These are phyloP conservation scores for Lichtheimia ramosa DNA, from an alignment of 371 early-diverging fungal species.

Conservation along the genomic window DNA sequence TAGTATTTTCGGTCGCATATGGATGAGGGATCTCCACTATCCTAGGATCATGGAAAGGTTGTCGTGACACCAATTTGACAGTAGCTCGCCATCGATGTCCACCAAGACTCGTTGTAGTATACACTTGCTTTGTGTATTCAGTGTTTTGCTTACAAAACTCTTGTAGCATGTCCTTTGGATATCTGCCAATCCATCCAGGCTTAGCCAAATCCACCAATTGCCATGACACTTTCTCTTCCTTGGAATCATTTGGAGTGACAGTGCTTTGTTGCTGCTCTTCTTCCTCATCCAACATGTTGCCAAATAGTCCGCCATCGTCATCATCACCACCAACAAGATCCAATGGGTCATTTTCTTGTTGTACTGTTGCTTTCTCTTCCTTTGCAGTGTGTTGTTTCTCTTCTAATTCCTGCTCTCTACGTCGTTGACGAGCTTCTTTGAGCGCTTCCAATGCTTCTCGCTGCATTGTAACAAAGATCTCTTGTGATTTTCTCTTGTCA, in stretches of 20 bases:
- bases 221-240: slow-evolving; percentile 8
- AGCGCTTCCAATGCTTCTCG: slow-evolving; percentile 29
- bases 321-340: slow-evolving; percentile 19
- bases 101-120: slow-evolving; percentile 8
- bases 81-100: slow-evolving; percentile 24
- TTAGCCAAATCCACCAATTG: slow-evolving; percentile 19
- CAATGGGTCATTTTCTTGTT: slow-evolving; percentile 7
- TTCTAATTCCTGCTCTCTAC: slow-evolving; percentile 25
- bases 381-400: slow-evolving; percentile 6
- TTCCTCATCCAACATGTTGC: slow-evolving; percentile 25
- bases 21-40: slow-evolving; percentile 18
- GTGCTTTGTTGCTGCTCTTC: slow-evolving; percentile 16
- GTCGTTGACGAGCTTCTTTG: slow-evolving; percentile 11
- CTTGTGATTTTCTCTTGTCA: slow-evolving; percentile 40
- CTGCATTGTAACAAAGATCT: slow-evolving; percentile 23
- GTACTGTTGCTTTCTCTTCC: slow-evolving; percentile 5
- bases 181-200: slow-evolving; percentile 47
- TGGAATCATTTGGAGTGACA: background rate
- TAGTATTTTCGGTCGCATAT: background rate
- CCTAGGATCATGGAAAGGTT: background rate
- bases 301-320: slow-evolving; percentile 14
- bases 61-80: slow-evolving; percentile 12
- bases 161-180: slow-evolving; percentile 41
- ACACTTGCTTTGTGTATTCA: slow-evolving; percentile 15
- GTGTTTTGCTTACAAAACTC: slow-evolving; percentile 30